These are phyloP conservation scores for Vigna unguiculata DNA, from an alignment of 306 rosid species.

Conservation along the genomic window DNA sequence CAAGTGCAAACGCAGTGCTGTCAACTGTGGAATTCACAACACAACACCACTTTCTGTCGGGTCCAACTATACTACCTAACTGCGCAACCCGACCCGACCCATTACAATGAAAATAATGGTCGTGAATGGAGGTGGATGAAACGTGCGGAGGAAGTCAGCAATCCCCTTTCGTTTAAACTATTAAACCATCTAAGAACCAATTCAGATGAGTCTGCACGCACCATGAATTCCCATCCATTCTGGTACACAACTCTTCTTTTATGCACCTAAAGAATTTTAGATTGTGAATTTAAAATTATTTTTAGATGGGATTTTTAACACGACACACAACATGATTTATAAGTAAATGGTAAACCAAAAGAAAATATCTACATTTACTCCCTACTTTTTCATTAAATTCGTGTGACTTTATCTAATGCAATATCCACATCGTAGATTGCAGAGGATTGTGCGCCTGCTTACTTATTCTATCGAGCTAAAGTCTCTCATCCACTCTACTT, in stretches of 20 bases:
- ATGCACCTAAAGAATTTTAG: neutral
- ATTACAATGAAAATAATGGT: neutral
- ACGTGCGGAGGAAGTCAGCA: neutral
- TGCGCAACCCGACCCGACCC: neutral
- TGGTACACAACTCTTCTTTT: neutral
- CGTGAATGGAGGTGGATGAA: neutral
- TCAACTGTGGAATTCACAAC: neutral
- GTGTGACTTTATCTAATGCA: neutral
- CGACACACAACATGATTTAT: neutral
- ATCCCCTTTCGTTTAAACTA: neutral
- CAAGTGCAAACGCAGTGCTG: neutral
- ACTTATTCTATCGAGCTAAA: too few species aligned
- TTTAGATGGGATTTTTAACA: neutral
- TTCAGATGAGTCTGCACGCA: neutral
- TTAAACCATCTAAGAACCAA: too few species aligned
- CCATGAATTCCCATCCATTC: neutral
- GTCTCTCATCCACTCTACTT: too few species aligned
- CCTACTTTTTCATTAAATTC: neutral
- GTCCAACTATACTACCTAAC: neutral
- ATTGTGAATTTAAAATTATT: too few species aligned
- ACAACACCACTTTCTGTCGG: constrained; percentile 6
- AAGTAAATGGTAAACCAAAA: too few species aligned
- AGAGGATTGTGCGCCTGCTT: neutral
- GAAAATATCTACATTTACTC: neutral
- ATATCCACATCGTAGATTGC: neutral